phyloP scores from a whole-genome alignment of 352 stramenopile species.

The Pythium guiyangense region DNA sequence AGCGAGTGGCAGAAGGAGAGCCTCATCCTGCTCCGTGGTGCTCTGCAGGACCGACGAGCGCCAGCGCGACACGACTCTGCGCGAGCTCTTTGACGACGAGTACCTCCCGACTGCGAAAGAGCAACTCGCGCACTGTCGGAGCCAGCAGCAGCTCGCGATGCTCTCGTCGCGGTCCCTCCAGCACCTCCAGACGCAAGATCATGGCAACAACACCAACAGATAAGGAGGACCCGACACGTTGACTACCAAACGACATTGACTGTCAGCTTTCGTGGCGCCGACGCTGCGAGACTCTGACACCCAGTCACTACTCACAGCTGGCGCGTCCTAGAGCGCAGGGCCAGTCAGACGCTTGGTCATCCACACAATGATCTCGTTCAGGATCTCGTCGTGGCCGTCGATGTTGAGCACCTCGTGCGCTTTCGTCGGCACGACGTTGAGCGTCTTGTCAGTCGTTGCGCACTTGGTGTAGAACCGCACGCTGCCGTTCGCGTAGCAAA shows the following conservation, averaged over 20 bases:
- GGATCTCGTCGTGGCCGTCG: conserved; percentile 22
- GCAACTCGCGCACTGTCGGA: conserved; percentile 39
- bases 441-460: conserved; percentile 34
- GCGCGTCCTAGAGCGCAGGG: not conserved
- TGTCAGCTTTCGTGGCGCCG: too few species aligned
- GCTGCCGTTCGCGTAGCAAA: conserved; percentile 29
- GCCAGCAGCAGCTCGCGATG: conserved; percentile 4
- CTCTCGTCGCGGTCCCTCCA: not conserved
- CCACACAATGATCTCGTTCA: conserved; percentile 30
- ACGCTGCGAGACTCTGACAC: not conserved
- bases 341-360: conserved; percentile 18
- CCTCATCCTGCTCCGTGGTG: not conserved
- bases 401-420: conserved; percentile 44
- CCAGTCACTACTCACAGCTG: too few species aligned
- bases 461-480: conserved; percentile 31
- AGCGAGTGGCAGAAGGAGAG: not conserved
- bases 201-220: too few species aligned
- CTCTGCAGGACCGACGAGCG: not conserved
- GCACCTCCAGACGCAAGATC: not conserved
- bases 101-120: conserved; percentile 55
- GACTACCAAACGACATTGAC: too few species aligned
- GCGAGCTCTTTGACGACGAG: conserved; percentile 55
- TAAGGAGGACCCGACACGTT: too few species aligned
- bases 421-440: conserved; percentile 27
- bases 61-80: conserved; percentile 17